Percentiles rank a stretch among this genome's conserved stretches.
phyloP scores from a whole-genome alignment of 768 basidiomycete genomes.

The Sutorius australiensis region DNA sequence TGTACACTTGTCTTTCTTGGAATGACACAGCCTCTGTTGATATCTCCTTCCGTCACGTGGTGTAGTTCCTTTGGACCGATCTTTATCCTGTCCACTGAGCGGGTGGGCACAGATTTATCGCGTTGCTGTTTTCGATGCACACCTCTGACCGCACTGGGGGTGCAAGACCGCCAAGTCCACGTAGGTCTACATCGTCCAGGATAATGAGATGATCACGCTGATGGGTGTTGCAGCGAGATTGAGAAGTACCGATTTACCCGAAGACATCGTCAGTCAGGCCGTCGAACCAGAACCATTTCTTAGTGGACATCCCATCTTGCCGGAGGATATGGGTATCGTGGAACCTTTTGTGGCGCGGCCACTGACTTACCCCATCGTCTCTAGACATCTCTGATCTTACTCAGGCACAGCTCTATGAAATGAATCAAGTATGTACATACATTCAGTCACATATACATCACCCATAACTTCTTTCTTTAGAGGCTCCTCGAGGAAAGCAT shows the following conservation, averaged over 20 bases:
- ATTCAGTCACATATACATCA: neutral
- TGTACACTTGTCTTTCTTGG: neutral
- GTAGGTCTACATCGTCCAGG: constrained; percentile 10
- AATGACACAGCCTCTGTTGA: neutral
- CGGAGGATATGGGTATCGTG: constrained; percentile 28
- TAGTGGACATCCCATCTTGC: constrained; percentile 28
- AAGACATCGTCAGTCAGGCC: constrained; percentile 6
- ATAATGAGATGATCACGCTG: neutral
- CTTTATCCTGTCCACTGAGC: neutral
- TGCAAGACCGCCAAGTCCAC: constrained; percentile 23
- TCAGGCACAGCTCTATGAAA: constrained; percentile 35
- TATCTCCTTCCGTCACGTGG: neutral
- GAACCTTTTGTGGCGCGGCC: neutral
- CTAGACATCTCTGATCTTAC: constrained; percentile 34
- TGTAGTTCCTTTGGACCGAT: neutral
- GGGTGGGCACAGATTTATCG: neutral
- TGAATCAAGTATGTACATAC: constrained; percentile 35
- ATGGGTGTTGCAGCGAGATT: constrained; percentile 17
- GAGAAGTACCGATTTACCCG: constrained; percentile 26
- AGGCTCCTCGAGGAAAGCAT: constrained; percentile 38
- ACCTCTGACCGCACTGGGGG: neutral
- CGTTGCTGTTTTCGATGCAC: constrained; percentile 8
- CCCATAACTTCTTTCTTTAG: constrained; percentile 21
- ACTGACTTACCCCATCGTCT: neutral
- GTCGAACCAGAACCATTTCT: constrained; percentile 19